Evolutionary conservation across 23 red algal genomes (phyloP), one percentile per base, ranked within the genome.

Genomic region (Porphyridium purpureum): DNA sequence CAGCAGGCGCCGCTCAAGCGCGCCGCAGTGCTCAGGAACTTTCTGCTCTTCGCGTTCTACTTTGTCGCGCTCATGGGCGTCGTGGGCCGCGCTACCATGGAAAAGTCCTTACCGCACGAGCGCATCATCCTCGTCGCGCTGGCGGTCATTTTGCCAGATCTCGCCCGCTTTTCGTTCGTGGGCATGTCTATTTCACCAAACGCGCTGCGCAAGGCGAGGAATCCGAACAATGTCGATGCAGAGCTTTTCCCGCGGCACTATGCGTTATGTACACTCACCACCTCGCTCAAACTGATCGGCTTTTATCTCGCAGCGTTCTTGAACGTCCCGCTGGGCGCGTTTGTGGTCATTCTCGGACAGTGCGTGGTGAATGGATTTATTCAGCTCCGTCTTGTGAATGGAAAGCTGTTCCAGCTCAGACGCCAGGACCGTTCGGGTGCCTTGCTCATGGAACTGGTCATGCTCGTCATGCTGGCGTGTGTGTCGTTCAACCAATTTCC

Each of bases 91-190:
- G n/a, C n/a, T n/a, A n/a, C n/a, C n/a, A n/a, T n/a, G n/a, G n/a
- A n/a, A n/a, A n/a, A n/a, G n/a, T n/a, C n/a, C n/a, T n/a, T n/a
- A n/a, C n/a, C 38, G 11, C 38, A 44, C 11, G 38, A 44, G 38
- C 11, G 38, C 17, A 44, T 44, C 17, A 44, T 44, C 17, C 11
- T 17, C 11, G 17, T 44, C 38, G 38, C 38, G 17, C 38, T 44
- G 38, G 38, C 38, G 38, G 17, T 44, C 11, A 44, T 44, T 17
- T 17, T 44, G 38, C 38, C 38, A 44, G 38, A 44, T 44, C 38
- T 44, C 11, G 38, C 38, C 38, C 11, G 38, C 11, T 44, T 44
- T 17, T 44, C 38, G 11, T 44, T 44, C 38, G 38, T 44, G 11
- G 17, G 11, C 11, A 17, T 44, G 11, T 11, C 11, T 11, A 44